These are phyloP conservation scores for Eugenia klotzschiana DNA, from an alignment of 441 rosid species.

Conservation along the genomic window DNA sequence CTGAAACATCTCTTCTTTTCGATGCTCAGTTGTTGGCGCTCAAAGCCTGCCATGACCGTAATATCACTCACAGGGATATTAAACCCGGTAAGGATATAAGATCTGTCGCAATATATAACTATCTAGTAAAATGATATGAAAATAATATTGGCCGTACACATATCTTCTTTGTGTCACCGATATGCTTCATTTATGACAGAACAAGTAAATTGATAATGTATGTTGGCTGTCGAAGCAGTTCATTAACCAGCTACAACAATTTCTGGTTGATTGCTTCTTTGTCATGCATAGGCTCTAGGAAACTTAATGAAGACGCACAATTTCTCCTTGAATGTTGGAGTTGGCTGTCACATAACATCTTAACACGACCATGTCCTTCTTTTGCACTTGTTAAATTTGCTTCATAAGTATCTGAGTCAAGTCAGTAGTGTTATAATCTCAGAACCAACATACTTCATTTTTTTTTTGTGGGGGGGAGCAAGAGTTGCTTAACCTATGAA, in stretches of 20 bases:
- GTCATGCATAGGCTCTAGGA: background rate
- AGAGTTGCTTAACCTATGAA: background rate
- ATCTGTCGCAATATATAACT: background rate
- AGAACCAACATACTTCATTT: background rate
- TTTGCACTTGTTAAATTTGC: background rate
- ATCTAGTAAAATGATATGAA: background rate
- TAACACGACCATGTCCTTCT: background rate
- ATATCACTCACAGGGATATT: constrained; percentile 92
- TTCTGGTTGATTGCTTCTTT: background rate
- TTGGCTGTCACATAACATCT: background rate
- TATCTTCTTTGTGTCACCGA: background rate
- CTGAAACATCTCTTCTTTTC: background rate
- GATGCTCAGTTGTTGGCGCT: constrained; percentile 62
- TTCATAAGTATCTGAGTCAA: background rate
- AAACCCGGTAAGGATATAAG: constrained; percentile 69
- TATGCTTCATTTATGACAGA: background rate
- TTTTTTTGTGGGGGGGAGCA: too few species aligned
- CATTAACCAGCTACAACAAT: background rate
- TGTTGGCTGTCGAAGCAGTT: background rate
- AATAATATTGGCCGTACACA: background rate
- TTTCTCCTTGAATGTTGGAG: background rate
- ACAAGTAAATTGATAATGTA: background rate
- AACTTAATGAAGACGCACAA: background rate
- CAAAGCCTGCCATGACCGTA: constrained; percentile 90
- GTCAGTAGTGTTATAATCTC: background rate